Evolutionary conservation across 2,329 filamentous ascomycete species (phyloP), one percentile per base, ranked within the genome.

Genomic region (Verticillium nonalfalfae): DNA sequence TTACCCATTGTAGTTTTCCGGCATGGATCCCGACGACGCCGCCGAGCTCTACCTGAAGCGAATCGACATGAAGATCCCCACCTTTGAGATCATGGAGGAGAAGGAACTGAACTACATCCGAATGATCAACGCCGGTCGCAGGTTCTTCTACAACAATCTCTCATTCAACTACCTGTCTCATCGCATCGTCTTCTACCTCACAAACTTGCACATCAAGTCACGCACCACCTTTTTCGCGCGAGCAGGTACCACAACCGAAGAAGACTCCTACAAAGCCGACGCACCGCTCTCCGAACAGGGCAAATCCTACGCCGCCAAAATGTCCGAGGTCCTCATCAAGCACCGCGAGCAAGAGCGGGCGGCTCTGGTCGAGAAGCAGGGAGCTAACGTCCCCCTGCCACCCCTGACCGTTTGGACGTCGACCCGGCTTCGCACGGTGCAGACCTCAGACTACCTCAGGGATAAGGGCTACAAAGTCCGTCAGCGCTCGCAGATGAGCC

Each of bases 81-180:
- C 94, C 62, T 99, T 97, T 68, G 93, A 99, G 77, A 96, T 92
- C 1, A 98, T 99, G 93, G 85, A 93, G 69, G 95, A 99, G 74
- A 83, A 84, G 35, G 93, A 98, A 67, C 83, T 99, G 65, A 97
- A 98, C 73, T 99, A 94, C 77, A 94, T 99, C 78, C 97, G 97
- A 79, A 97, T 99, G 94, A 96, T 98, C 73, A 99, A 99, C 68
- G 95, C 95, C 7, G 95, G 95, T 55, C 87, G 94, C 71, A 88
- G 92, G 67, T 90, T 99, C 71, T 90, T 94, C 68, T 94, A 98
- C 76, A 99, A 99, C 78, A 97, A 98, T 67, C 91, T 95, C 73
- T 93, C 90, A 71, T 98, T 99, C 74, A 94, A 93, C 68, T 99
- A 99, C 72, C 84, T 99, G 36, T 96, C 93, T 0, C 93, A 99